Conservation (phyloP, 352 stramenopile species). For the Phytophthora citricola region DNA sequence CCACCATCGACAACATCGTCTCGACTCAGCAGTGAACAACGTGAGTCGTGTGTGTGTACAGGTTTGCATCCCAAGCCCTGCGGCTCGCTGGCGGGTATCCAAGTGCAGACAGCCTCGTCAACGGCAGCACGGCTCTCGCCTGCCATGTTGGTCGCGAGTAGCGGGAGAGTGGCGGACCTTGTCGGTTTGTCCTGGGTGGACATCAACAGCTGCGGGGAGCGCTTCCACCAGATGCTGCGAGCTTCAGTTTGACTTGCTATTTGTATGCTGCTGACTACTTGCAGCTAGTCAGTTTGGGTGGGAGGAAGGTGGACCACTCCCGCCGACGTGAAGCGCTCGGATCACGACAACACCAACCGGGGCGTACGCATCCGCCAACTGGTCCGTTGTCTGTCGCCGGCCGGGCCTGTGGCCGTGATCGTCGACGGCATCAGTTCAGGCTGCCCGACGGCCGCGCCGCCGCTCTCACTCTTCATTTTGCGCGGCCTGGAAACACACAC, state of each 20-base stretch:
- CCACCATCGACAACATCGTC: background rate
- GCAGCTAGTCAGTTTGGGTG: slow-evolving; percentile 36
- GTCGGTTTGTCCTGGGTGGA: slow-evolving; percentile 27
- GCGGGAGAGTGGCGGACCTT: slow-evolving; percentile 42
- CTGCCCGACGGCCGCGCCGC: background rate
- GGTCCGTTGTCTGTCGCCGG: slow-evolving; percentile 10
- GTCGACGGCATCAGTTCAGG: background rate
- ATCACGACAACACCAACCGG: slow-evolving; percentile 32
- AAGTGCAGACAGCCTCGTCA: slow-evolving; percentile 2
- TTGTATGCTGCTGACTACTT: slow-evolving; percentile 41
- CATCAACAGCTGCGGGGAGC: slow-evolving; percentile 34
- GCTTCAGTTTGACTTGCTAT: slow-evolving; percentile 7
- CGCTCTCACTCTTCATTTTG: slow-evolving; percentile 43
- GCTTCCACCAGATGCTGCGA: slow-evolving; percentile 32
- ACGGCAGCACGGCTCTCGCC: slow-evolving; percentile 15
- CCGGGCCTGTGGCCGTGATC: background rate
- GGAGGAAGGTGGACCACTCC: slow-evolving; percentile 35
- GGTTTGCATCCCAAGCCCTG: background rate
- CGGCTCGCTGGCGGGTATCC: slow-evolving; percentile 3
- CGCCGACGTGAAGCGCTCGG: slow-evolving; percentile 8
- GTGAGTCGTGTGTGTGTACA: background rate
- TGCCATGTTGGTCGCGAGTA: slow-evolving; percentile 25
- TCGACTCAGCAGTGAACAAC: slow-evolving; percentile 4
- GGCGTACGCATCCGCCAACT: slow-evolving; percentile 19
- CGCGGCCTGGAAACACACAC: slow-evolving; percentile 4